Conservation (phyloP, 495 filamentous ascomycete genomes). For the Neurospora intermedia region DNA sequence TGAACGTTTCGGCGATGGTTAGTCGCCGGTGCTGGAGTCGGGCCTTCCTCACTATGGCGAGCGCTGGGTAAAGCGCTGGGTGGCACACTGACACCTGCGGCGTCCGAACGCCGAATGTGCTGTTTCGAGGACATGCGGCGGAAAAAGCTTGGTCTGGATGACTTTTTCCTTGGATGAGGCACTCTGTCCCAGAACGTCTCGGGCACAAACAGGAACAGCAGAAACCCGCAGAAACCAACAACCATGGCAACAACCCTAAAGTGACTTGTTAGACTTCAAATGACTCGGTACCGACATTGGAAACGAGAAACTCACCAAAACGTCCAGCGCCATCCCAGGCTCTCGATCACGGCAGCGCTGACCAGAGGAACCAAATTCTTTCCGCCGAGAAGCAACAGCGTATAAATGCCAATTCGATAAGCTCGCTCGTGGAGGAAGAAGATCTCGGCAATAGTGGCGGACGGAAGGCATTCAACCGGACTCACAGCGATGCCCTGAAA, state of each 20-base stretch:
- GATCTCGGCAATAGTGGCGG: constrained; percentile 91
- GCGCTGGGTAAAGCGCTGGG: neutral
- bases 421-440: constrained; percentile 94
- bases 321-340: constrained; percentile 80
- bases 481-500: constrained; percentile 81
- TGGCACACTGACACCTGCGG: neutral
- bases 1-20: constrained; percentile 17
- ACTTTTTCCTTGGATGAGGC: constrained; percentile 45
- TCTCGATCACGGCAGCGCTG: constrained; percentile 74
- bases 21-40: constrained; percentile 8
- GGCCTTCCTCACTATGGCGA: neutral
- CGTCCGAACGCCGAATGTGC: constrained; percentile 1
- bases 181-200: constrained; percentile 95
- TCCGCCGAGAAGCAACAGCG: constrained; percentile 75
- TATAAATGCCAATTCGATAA: constrained; percentile 93
- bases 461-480: constrained; percentile 89
- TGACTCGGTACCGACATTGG: neutral
- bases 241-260: constrained; percentile 74
- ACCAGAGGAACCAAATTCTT: constrained; percentile 88
- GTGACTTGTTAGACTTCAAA: constrained; percentile 13
- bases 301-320: constrained; percentile 53
- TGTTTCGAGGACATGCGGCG: constrained; percentile 30
- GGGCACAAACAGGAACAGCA: constrained; percentile 85
- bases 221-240: constrained; percentile 58
- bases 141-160: constrained; percentile 26